Percentiles rank a stretch among this genome's conserved stretches.
Conservation (phyloP, 305 asterid species). For the Stenogyne calaminthoides region DNA sequence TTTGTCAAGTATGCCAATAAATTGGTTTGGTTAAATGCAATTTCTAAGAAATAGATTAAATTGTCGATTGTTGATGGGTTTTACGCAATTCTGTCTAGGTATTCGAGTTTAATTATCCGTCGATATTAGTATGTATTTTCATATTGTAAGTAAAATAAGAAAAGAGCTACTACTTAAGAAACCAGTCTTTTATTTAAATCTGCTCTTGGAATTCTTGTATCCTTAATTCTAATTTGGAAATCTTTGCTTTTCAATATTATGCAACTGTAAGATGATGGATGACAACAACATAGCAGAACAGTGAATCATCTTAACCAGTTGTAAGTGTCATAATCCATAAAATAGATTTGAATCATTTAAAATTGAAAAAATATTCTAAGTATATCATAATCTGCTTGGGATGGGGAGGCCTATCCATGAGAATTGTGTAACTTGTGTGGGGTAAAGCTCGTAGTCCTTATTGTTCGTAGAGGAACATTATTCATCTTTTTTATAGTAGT, state of each 20-base stretch:
- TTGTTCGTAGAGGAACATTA: not conserved
- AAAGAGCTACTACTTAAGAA: not conserved
- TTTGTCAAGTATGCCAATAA: not conserved
- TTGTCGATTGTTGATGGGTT: not conserved
- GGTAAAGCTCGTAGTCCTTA: not conserved
- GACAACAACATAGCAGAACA: not conserved
- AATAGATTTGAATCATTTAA: not conserved
- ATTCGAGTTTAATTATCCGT: not conserved
- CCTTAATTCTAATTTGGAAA: not conserved
- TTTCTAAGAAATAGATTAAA: not conserved
- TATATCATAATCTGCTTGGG: slow-evolving; percentile 6
- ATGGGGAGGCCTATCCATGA: slow-evolving; percentile 2
- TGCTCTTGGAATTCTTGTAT: no score
- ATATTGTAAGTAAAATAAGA: not conserved
- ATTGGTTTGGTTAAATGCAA: not conserved
- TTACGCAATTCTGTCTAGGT: slow-evolving; percentile 14
- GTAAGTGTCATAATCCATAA: not conserved
- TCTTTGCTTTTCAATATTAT: not conserved
- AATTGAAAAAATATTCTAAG: not conserved
- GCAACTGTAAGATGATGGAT: slow-evolving; percentile 1
- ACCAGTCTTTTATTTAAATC: not conserved
- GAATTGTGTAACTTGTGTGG: slow-evolving; percentile 13
- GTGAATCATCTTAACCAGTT: slow-evolving; percentile 7
- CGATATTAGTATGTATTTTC: not conserved
- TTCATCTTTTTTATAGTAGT: not conserved